phyloP scores from a whole-genome alignment of 805 yeast genomes.

The Myxozyma lipomycoides region DNA sequence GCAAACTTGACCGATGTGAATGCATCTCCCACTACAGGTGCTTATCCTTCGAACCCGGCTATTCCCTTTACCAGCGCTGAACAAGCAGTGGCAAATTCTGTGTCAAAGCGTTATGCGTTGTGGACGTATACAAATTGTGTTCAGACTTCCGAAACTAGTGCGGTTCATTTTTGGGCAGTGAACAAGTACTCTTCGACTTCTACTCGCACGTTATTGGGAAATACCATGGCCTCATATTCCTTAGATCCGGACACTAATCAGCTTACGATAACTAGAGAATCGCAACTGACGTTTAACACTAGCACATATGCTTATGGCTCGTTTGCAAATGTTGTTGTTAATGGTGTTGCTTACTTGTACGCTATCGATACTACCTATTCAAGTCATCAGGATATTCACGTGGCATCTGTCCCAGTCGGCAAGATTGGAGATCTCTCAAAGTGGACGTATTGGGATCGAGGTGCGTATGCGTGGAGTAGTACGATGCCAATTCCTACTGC shows the following conservation, averaged over 20 bases:
- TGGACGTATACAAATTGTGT: slow-evolving; percentile 25
- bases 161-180: slow-evolving; percentile 17
- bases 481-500: slow-evolving; percentile 20
- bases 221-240: slow-evolving; percentile 14
- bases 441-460: slow-evolving; percentile 15
- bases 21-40: not conserved
- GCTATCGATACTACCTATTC: slow-evolving; percentile 15
- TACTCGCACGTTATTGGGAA: slow-evolving; percentile 6
- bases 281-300: slow-evolving; percentile 2
- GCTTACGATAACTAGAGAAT: slow-evolving; percentile 6
- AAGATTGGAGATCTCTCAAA: not conserved
- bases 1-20: slow-evolving; percentile 5
- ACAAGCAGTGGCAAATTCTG: not conserved
- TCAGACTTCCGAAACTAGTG: slow-evolving; percentile 6
- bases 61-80: slow-evolving; percentile 16
- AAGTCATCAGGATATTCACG: slow-evolving; percentile 21
- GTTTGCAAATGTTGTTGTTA: slow-evolving; percentile 22
- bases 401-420: slow-evolving; percentile 16
- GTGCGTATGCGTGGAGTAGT: slow-evolving; percentile 8
- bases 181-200: slow-evolving; percentile 8
- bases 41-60: slow-evolving; percentile 7
- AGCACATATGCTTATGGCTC: slow-evolving; percentile 19
- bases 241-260: slow-evolving; percentile 8
- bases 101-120: slow-evolving; percentile 12
- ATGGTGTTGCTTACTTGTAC: slow-evolving; percentile 22